phyloP scores from a whole-genome alignment of 306 rosid species.

The Vigna angularis region DNA sequence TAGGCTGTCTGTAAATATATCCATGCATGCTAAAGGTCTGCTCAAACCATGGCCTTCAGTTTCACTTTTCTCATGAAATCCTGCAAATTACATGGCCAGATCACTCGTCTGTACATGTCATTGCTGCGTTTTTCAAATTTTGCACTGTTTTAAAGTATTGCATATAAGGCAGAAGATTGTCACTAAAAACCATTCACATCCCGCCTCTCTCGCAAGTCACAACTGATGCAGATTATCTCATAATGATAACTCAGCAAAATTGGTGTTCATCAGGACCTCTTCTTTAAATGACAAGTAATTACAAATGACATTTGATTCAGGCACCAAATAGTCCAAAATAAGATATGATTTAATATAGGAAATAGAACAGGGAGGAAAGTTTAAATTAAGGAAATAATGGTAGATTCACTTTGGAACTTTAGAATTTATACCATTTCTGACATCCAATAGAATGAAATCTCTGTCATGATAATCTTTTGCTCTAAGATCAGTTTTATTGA shows the following conservation, averaged over 20 bases:
- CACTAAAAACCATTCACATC: background rate
- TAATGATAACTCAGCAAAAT: slow-evolving; percentile 13
- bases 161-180: background rate
- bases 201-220: no score
- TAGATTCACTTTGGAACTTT: slow-evolving; percentile 23
- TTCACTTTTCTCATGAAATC: background rate
- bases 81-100: background rate
- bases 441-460: slow-evolving; percentile 68
- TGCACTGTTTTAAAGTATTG: background rate
- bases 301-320: slow-evolving; percentile 12
- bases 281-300: slow-evolving; percentile 16
- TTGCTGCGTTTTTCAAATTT: background rate
- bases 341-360: background rate
- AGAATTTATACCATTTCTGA: slow-evolving; percentile 83
- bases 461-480: slow-evolving; percentile 47
- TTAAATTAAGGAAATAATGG: slow-evolving; percentile 34
- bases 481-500: slow-evolving; percentile 43
- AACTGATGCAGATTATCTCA: background rate
- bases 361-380: background rate
- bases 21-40: background rate
- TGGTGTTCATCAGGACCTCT: slow-evolving; percentile 6
- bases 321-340: slow-evolving; percentile 21
- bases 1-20: background rate
- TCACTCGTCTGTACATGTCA: background rate
- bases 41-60: background rate